phyloP scores from a whole-genome alignment of 192 early-diverging fungal species.

The Chytriomyces confervae region DNA sequence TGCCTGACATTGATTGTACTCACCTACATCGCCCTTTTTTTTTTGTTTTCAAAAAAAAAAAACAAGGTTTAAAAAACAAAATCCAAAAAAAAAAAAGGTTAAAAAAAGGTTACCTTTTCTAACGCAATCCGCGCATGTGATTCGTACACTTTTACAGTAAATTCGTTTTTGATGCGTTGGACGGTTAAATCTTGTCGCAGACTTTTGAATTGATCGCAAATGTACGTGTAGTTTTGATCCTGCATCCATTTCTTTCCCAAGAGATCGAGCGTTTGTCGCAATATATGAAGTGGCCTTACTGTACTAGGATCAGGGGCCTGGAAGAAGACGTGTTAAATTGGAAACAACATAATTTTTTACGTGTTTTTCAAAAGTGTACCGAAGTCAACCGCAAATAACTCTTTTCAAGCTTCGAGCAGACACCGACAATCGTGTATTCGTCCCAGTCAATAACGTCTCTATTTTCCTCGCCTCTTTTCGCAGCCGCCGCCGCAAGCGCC shows the following conservation, averaged over 20 bases:
- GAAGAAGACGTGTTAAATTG: background rate
- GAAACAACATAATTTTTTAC: background rate
- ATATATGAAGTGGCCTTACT: conserved; percentile 85
- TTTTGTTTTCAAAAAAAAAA: too few relatives aligned
- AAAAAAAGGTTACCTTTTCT: too few relatives aligned
- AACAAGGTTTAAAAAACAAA: too few relatives aligned
- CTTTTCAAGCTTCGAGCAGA: conserved; percentile 86
- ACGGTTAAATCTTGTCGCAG: conserved; percentile 96
- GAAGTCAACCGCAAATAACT: conserved; percentile 90
- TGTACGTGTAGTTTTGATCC: conserved; percentile 91
- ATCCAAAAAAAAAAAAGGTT: conserved; percentile 44
- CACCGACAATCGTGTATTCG: conserved; percentile 86
- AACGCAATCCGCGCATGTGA: conserved; percentile 93
- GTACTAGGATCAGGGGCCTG: conserved; percentile 89
- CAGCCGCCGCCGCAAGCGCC: conserved; percentile 32
- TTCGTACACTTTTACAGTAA: conserved; percentile 95
- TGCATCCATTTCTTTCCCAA: conserved; percentile 80
- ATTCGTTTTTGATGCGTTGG: conserved; percentile 91
- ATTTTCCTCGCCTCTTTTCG: conserved; percentile 45
- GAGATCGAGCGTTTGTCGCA: conserved; percentile 77
- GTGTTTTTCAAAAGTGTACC: conserved; percentile 46
- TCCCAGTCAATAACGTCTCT: conserved; percentile 81
- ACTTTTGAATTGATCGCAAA: conserved; percentile 97
- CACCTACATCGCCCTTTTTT: conserved; percentile 84
- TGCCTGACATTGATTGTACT: conserved; percentile 98